Conservation (phyloP, 1,139 yeast species). For the Taphrina communis region DNA sequence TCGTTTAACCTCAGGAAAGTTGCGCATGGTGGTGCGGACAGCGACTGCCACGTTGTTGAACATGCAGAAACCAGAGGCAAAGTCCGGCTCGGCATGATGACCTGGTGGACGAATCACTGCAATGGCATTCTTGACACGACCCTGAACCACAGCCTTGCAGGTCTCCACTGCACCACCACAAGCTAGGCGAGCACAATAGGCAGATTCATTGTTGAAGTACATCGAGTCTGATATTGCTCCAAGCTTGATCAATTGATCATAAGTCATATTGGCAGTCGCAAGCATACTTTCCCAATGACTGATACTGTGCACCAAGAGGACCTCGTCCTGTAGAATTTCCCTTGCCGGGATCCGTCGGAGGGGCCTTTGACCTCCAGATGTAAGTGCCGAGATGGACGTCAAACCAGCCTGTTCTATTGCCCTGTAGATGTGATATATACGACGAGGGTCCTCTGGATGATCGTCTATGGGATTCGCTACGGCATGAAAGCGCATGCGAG, state of each 20-base stretch:
- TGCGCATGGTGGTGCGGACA: conserved; percentile 78
- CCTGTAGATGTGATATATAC: conserved; percentile 91
- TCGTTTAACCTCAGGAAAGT: conserved; percentile 86
- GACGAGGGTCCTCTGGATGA: conserved; percentile 98
- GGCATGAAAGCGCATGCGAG: conserved; percentile 96
- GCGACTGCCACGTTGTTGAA: conserved; percentile 98
- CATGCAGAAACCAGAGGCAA: conserved; percentile 96
- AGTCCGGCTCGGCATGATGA: conserved; percentile 97
- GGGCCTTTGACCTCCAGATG: conserved; percentile 85
- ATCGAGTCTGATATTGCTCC: conserved; percentile 95
- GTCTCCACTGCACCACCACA: conserved; percentile 99
- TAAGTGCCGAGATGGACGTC: conserved; percentile 76
- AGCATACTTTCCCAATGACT: conserved; percentile 78
- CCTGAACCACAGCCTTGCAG: conserved; percentile 92
- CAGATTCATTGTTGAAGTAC: conserved; percentile 90
- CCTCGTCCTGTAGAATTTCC: conserved; percentile 86
- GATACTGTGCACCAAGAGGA: conserved; percentile 80
- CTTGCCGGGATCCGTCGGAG: conserved; percentile 90
- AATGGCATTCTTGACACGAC: conserved; percentile 83
- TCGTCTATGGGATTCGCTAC: conserved; percentile 94
- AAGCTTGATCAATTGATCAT: conserved; percentile 77
- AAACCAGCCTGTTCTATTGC: conserved; percentile 93
- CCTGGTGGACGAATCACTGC: conserved; percentile 99
- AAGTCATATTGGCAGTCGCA: conserved; percentile 74
- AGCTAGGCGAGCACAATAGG: conserved; percentile 82